Evolutionary conservation across 495 filamentous ascomycete genomes (phyloP), one percentile per base, ranked within the genome.

Genomic region (Cercophora newfieldiana): DNA sequence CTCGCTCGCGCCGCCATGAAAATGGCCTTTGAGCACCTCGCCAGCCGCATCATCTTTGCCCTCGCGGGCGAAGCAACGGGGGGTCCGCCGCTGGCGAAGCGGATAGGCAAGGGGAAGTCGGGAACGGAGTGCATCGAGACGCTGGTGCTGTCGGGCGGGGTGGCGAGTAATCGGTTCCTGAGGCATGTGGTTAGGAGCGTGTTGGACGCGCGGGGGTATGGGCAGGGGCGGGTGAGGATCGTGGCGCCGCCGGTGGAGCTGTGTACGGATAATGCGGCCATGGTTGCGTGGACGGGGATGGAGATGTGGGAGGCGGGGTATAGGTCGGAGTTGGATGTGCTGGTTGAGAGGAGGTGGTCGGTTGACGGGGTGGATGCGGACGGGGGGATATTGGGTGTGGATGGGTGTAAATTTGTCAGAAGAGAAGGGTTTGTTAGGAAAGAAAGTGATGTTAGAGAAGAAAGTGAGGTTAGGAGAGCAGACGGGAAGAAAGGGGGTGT

Each of bases 251-350:
- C 95, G 3, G 72, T 83, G 22, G 78, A 81, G 54, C 80, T 94
- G 66, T 97, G 95, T 69, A 97, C 91, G 0, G 95, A 99, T 72
- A 97, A 98, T 79, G 95, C 94, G 18, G 92, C 92, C n/a, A 99
- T 98, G 95, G 93, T 97, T 69, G 94, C 90, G 0, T 99, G 95
- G 95, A 84, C 94, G 5, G 95, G 90, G 0, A 83, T 93, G 61
- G 94, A 97, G 80, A 96, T 98, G 92, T 97, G 82, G 64, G 87
- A 93, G 74, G 86, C 82, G 3, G 93, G 94, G 0, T 94, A 86
- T 83, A 75, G 78, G 56, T 89, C 86, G 19, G 81, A 83, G 22
- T 69, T 94, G 28, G 80, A 77, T 24, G 82, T 87, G 56, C 72
- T 82, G 33, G 82, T 90, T 7, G 61, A 90, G 21, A 82, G 87